These are phyloP conservation scores for Myrmaecium sp. DNA, from an alignment of 2,329 filamentous ascomycete genomes.

Conservation along the genomic window DNA sequence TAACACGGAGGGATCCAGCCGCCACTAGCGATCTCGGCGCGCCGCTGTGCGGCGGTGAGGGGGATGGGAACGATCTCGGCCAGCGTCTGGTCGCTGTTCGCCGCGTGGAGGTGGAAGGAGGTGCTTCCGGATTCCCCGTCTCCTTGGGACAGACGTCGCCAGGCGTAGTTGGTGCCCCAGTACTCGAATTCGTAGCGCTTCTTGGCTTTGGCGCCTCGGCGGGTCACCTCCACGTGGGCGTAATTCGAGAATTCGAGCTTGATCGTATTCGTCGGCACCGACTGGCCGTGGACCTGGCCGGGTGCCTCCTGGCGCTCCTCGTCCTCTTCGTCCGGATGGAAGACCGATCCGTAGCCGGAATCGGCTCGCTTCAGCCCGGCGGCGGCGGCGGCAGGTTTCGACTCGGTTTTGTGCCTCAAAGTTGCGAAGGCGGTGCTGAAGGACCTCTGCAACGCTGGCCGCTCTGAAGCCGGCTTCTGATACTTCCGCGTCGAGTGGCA, in stretches of 20 bases:
- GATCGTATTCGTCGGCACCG: slow-evolving; percentile 54
- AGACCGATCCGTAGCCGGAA: slow-evolving; percentile 39
- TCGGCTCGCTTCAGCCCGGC: slow-evolving; percentile 36
- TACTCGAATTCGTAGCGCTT: slow-evolving; percentile 87
- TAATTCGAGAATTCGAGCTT: slow-evolving; percentile 97
- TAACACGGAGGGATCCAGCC: slow-evolving; percentile 84
- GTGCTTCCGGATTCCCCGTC: slow-evolving; percentile 46
- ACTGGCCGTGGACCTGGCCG: slow-evolving; percentile 18
- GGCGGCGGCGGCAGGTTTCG: slow-evolving; percentile 23
- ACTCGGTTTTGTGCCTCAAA: slow-evolving; percentile 38
- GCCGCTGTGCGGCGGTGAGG: slow-evolving; percentile 51
- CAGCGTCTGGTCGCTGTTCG: slow-evolving; percentile 43
- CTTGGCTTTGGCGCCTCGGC: slow-evolving; percentile 45
- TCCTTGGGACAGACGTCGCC: slow-evolving; percentile 59
- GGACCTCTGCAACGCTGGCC: slow-evolving; percentile 39
- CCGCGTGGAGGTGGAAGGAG: slow-evolving; percentile 65
- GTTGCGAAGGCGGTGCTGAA: slow-evolving; percentile 41
- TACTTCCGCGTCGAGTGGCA: slow-evolving; percentile 68
- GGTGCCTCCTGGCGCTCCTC: slow-evolving; percentile 15
- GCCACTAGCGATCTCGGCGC: slow-evolving; percentile 58
- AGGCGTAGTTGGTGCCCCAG: slow-evolving; percentile 75
- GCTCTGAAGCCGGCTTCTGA: slow-evolving; percentile 34
- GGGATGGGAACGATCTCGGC: slow-evolving; percentile 76
- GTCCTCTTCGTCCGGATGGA: slow-evolving; percentile 10
- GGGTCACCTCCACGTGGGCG: slow-evolving; percentile 69